Conservation (phyloP, 2,329 filamentous ascomycete genomes). For the Pyrenophora tritici-repentis region DNA sequence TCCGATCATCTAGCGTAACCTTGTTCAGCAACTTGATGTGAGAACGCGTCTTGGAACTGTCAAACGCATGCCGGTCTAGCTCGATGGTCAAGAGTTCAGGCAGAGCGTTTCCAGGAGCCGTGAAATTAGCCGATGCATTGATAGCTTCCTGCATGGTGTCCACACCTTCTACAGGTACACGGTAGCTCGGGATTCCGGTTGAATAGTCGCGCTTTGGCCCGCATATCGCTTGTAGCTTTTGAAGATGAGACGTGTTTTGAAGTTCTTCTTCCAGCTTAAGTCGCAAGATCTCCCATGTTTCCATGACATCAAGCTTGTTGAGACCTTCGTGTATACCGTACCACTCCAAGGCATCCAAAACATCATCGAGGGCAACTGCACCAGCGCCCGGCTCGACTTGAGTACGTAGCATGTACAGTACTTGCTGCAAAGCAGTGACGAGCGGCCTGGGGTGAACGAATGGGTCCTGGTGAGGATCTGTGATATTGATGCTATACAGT, state of each 20-base stretch:
- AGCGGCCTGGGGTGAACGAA: conserved; percentile 57
- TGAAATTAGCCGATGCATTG: conserved; percentile 36
- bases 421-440: conserved; percentile 56
- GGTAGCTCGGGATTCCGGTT: conserved; percentile 43
- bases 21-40: conserved; percentile 63
- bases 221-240: conserved; percentile 53
- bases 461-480: conserved; percentile 54
- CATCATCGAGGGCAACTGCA: conserved; percentile 40
- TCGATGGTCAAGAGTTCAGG: conserved; percentile 61
- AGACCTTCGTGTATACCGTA: conserved; percentile 47
- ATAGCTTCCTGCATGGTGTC: conserved; percentile 51
- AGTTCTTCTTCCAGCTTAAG: conserved; percentile 59
- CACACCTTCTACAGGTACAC: conserved; percentile 43
- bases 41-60: conserved; percentile 55
- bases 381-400: conserved; percentile 46
- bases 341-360: conserved; percentile 48
- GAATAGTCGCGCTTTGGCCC: conserved; percentile 47
- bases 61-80: conserved; percentile 62
- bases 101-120: conserved; percentile 33
- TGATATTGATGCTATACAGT: conserved; percentile 55
- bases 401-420: conserved; percentile 57
- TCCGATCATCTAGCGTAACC: conserved; percentile 60
- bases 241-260: conserved; percentile 49
- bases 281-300: conserved; percentile 61
- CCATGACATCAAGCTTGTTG: conserved; percentile 56